Conservation (phyloP, 2,329 filamentous ascomycete genomes). For the Nemania sp. region DNA sequence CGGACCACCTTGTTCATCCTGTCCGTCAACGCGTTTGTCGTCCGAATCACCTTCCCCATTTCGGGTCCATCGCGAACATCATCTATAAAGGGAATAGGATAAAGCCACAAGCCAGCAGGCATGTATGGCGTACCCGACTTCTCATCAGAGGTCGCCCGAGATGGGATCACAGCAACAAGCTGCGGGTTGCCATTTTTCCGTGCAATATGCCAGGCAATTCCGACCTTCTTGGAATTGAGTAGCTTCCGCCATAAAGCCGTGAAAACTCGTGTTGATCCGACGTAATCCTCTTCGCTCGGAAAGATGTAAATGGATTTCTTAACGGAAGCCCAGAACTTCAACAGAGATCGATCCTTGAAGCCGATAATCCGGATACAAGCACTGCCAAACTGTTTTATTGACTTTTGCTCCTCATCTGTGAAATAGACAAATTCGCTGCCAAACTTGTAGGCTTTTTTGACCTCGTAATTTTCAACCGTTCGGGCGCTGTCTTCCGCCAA, state of each 20-base stretch:
- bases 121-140: slow-evolving; percentile 68
- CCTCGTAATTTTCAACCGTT: slow-evolving; percentile 76
- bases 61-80: slow-evolving; percentile 79
- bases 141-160: slow-evolving; percentile 66
- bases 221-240: slow-evolving; percentile 76
- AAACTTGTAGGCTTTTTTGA: slow-evolving; percentile 94
- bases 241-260: slow-evolving; percentile 89
- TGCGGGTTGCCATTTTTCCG: slow-evolving; percentile 78
- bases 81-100: slow-evolving; percentile 85
- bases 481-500: slow-evolving; percentile 77
- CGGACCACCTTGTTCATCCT: slow-evolving; percentile 81
- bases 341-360: slow-evolving; percentile 78
- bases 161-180: slow-evolving; percentile 81
- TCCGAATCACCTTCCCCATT: slow-evolving; percentile 52
- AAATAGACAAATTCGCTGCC: slow-evolving; percentile 90
- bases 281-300: slow-evolving; percentile 84
- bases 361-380: slow-evolving; percentile 87
- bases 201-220: slow-evolving; percentile 85
- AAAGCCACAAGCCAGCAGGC: slow-evolving; percentile 85
- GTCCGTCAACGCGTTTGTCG: slow-evolving; percentile 74
- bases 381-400: slow-evolving; percentile 77
- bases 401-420: slow-evolving; percentile 77
- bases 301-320: slow-evolving; percentile 92
- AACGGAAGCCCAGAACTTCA: slow-evolving; percentile 82
- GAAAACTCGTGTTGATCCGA: slow-evolving; percentile 92